phyloP scores from a whole-genome alignment of 2,329 filamentous ascomycete genomes.

The Seiridium cupressi region DNA sequence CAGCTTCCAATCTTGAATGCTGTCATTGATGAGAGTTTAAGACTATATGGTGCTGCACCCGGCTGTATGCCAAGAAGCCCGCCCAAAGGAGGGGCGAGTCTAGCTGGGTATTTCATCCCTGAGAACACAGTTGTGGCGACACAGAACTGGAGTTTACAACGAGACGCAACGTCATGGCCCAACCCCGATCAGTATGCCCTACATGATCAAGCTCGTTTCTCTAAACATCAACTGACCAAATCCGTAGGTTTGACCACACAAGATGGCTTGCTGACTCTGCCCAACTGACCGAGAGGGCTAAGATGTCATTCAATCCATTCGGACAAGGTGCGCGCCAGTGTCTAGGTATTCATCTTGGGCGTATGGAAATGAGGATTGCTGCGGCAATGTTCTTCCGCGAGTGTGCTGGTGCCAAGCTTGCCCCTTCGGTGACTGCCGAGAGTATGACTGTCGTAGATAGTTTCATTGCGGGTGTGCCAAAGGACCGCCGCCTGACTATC shows the following conservation, averaged over 20 bases:
- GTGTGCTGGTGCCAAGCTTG: not conserved
- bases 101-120: not conserved
- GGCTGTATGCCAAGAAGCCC: not conserved
- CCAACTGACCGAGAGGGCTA: not conserved
- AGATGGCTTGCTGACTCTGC: not conserved
- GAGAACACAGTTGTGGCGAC: not conserved
- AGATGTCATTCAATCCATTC: not conserved
- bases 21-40: not conserved
- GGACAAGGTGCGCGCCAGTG: not conserved
- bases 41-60: not conserved
- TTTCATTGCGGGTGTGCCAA: too few species aligned
- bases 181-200: not conserved
- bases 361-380: not conserved
- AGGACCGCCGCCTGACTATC: too few species aligned
- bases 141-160: not conserved
- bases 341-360: not conserved
- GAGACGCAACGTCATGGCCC: not conserved
- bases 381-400: not conserved
- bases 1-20: not conserved
- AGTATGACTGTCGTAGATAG: not conserved
- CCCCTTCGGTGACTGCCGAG: not conserved
- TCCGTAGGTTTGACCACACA: conserved; percentile 1
- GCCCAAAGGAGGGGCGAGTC: not conserved
- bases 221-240: too few species aligned
- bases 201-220: not conserved